Conservation (phyloP, 2,329 filamentous ascomycete species). For the Emmonsia crescens region DNA sequence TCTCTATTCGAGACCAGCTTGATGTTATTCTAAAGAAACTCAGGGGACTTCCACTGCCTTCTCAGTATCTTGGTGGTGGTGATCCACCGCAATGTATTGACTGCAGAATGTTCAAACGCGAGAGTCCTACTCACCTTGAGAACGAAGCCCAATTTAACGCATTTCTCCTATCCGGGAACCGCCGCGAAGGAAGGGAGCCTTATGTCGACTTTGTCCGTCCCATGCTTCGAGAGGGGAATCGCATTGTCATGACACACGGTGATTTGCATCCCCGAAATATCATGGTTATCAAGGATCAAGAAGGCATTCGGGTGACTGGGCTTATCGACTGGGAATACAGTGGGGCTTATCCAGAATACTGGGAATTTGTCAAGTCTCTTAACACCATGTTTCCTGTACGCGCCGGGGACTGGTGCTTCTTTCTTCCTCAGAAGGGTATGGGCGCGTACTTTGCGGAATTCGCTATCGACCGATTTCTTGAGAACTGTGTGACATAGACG, state of each 20-base stretch:
- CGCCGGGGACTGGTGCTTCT: slow-evolving; percentile 8
- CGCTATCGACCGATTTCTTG: slow-evolving; percentile 9
- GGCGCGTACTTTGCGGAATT: slow-evolving; percentile 9
- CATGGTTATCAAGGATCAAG: slow-evolving; percentile 10
- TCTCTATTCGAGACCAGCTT: no score
- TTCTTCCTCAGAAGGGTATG: slow-evolving; percentile 8
- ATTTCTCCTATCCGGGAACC: no score
- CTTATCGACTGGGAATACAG: slow-evolving; percentile 18
- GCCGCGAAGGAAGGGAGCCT: not conserved
- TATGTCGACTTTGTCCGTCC: slow-evolving; percentile 6
- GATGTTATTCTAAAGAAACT: no score
- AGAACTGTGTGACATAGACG: slow-evolving; percentile 9
- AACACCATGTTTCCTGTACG: slow-evolving; percentile 7
- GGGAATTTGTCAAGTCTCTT: slow-evolving; percentile 16
- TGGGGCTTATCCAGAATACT: slow-evolving; percentile 17
- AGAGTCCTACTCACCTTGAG: no score
- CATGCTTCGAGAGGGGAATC: slow-evolving; percentile 3
- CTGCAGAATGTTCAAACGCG: no score
- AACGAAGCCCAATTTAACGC: no score
- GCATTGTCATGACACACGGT: slow-evolving; percentile 16
- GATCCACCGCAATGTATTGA: no score
- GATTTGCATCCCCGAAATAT: slow-evolving; percentile 20
- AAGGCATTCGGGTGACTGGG: slow-evolving; percentile 9
- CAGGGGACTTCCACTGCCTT: no score
- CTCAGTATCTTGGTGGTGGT: no score